Evolutionary conservation across 176 grass and related monocot species (phyloP).

Genomic region (Juncus inflexus): DNA sequence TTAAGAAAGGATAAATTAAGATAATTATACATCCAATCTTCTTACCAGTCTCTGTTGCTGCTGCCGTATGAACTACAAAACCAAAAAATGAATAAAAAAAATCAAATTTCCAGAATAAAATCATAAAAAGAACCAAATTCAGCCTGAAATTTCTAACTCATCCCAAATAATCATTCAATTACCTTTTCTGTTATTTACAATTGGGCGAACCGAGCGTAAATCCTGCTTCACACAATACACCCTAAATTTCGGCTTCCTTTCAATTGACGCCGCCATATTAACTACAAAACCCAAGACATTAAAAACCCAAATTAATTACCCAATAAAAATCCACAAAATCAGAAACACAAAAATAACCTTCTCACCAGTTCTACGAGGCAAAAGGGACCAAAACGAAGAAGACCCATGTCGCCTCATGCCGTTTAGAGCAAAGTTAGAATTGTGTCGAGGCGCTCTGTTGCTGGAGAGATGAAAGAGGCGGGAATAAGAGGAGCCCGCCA

Average conservation of each 20-base stretch:
- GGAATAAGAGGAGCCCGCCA: constrained; percentile 20
- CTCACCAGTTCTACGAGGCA: constrained; percentile 22
- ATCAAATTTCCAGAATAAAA: neutral
- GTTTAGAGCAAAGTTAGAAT: neutral
- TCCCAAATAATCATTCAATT: neutral
- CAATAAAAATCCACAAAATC: neutral
- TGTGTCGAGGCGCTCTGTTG: neutral
- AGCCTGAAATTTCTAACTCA: neutral
- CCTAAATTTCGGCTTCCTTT: constrained; percentile 1
- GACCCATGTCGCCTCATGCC: constrained; percentile 5
- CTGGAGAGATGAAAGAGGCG: constrained; percentile 25
- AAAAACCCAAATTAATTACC: neutral
- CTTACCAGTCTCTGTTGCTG: constrained; percentile 13
- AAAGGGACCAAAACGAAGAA: neutral
- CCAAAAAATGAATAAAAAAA: constrained; percentile 1
- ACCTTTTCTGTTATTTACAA: constrained; percentile 17
- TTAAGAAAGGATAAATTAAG: neutral
- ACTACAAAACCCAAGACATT: neutral
- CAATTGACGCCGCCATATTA: neutral
- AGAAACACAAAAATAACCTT: neutral
- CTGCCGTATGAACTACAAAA: constrained; percentile 21
- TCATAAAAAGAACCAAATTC: neutral
- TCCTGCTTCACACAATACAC: constrained; percentile 10
- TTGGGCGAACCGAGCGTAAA: constrained; percentile 13
- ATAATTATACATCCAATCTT: neutral